These are phyloP conservation scores for Claviceps lovelessii DNA, from an alignment of 2,329 filamentous ascomycete genomes.

Conservation along the genomic window DNA sequence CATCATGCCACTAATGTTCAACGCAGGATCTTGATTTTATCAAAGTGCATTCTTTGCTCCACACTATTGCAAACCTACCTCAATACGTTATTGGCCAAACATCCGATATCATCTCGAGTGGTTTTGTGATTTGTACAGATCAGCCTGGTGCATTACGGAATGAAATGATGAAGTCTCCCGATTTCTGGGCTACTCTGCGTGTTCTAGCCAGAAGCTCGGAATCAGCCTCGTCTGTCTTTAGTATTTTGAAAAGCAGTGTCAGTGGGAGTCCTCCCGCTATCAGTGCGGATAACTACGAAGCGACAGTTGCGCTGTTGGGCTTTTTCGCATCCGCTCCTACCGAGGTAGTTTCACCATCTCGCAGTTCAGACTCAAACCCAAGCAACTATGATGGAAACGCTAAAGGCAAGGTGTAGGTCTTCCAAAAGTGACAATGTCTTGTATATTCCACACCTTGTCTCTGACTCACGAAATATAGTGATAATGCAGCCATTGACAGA, in stretches of 20 bases:
- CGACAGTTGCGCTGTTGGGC: slow-evolving; percentile 69
- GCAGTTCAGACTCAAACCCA: slow-evolving; percentile 43
- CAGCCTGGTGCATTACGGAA: slow-evolving; percentile 66
- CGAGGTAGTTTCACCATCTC: slow-evolving; percentile 55
- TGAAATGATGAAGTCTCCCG: slow-evolving; percentile 89
- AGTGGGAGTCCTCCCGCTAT: slow-evolving; percentile 65
- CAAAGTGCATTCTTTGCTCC: slow-evolving; percentile 78
- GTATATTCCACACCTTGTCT: not conserved
- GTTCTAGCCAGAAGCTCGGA: slow-evolving; percentile 55
- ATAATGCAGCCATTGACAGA: slow-evolving; percentile 48
- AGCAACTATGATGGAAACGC: slow-evolving; percentile 18
- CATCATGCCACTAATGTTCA: slow-evolving; percentile 10
- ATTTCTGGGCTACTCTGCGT: slow-evolving; percentile 89
- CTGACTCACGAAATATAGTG: slow-evolving; percentile 10
- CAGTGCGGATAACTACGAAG: slow-evolving; percentile 90
- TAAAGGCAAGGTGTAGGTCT: slow-evolving; percentile 15
- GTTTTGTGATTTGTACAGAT: slow-evolving; percentile 66
- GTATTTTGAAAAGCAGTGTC: slow-evolving; percentile 68
- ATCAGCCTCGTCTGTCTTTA: slow-evolving; percentile 66
- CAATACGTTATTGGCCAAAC: slow-evolving; percentile 63
- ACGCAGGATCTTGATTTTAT: slow-evolving; percentile 73
- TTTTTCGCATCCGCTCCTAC: slow-evolving; percentile 78
- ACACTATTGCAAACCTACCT: slow-evolving; percentile 78
- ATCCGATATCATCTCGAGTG: slow-evolving; percentile 61
- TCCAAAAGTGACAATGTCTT: not conserved